Conservation (phyloP, 345 rosid species). For the Gossypium ekmanianum region DNA sequence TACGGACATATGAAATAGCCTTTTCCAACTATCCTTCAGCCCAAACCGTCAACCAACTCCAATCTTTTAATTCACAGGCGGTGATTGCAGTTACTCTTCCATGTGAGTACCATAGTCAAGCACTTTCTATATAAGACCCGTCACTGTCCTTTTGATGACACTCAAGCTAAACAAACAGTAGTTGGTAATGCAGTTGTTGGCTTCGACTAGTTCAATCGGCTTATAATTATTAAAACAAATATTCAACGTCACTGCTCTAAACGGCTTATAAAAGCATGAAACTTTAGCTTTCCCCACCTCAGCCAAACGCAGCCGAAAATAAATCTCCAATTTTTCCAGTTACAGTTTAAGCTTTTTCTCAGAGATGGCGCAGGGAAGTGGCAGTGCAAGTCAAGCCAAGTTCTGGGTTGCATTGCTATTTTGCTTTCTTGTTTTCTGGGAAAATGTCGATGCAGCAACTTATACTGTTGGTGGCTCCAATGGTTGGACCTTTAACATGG, state of each 20-base stretch:
- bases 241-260: neutral
- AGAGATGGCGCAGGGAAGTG: conserved; percentile 41
- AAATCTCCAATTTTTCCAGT: neutral
- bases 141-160: neutral
- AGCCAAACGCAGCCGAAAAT: neutral
- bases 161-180: neutral
- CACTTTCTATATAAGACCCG: neutral
- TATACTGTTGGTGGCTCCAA: conserved; percentile 39
- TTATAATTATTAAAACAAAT: too few species aligned
- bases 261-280: neutral
- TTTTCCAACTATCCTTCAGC: neutral
- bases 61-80: neutral
- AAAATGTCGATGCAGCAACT: conserved; percentile 28
- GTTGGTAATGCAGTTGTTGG: neutral
- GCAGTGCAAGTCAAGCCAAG: conserved; percentile 29
- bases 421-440: conserved; percentile 13
- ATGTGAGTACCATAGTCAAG: neutral
- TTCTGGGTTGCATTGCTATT: conserved; percentile 3
- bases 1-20: neutral
- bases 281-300: neutral
- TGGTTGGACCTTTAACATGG: conserved; percentile 44
- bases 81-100: neutral
- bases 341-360: neutral
- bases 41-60: neutral
- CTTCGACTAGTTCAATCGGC: too few species aligned